Conservation (phyloP, 2,329 filamentous ascomycete genomes). For the Atkinsonella texensis region DNA sequence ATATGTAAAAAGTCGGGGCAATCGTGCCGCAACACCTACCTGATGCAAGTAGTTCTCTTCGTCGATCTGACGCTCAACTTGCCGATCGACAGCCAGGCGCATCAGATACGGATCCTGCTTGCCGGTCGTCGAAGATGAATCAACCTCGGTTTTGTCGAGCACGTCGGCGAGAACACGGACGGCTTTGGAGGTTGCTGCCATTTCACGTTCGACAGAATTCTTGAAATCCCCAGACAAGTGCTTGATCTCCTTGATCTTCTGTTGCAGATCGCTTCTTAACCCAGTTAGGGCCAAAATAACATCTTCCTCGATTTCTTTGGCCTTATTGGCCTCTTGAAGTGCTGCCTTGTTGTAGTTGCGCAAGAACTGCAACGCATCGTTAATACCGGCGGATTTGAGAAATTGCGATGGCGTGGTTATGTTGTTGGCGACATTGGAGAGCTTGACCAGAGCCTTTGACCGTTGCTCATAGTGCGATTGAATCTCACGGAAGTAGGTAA, state of each 20-base stretch:
- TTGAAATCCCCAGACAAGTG: constrained; percentile 89
- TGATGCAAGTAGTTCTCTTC: constrained; percentile 96
- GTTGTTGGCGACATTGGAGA: constrained; percentile 76
- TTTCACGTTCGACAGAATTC: constrained; percentile 91
- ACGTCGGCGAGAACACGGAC: constrained; percentile 74
- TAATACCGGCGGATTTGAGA: constrained; percentile 68
- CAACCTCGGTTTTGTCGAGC: constrained; percentile 66
- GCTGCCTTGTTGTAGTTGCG: constrained; percentile 73
- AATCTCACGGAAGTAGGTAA: constrained; percentile 86
- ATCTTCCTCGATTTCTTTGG: constrained; percentile 80
- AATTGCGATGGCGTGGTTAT: constrained; percentile 64
- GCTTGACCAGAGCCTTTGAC: constrained; percentile 69
- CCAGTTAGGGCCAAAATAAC: constrained; percentile 81
- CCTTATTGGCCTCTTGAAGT: constrained; percentile 73
- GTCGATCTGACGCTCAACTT: constrained; percentile 84
- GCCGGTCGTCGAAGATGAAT: constrained; percentile 59
- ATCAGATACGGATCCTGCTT: constrained; percentile 90
- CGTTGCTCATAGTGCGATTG: constrained; percentile 80
- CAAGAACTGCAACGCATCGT: constrained; percentile 73
- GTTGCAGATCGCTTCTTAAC: constrained; percentile 74
- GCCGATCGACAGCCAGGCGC: constrained; percentile 72
- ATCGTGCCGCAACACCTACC: constrained; percentile 33
- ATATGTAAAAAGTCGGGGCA: not conserved
- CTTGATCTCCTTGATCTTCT: constrained; percentile 99
- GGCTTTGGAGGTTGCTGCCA: constrained; percentile 68